Evolutionary conservation across 352 stramenopile species (phyloP), one percentile per base, ranked within the genome.

Genomic region (Phytophthora sojae): DNA sequence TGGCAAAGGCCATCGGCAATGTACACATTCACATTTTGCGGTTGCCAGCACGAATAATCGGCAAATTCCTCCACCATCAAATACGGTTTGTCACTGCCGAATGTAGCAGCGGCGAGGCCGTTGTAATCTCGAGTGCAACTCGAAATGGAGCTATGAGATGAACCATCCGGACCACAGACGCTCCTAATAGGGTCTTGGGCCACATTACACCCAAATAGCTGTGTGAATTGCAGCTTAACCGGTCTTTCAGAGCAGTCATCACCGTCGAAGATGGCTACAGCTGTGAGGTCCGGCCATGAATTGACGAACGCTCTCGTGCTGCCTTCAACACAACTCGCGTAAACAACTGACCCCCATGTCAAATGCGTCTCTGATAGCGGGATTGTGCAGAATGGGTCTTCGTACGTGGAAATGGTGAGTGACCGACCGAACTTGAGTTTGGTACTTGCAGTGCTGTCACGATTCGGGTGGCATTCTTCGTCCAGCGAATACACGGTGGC

Each of bases 41-140:
- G 23, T n/a, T 6, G 21, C 3, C 1, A 8, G 21, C 61, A 60
- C 19, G 6, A 60, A 12, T 29, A 26, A 14, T 55, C 52, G 4
- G 37, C 6, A 23, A 67, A 67, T 35, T 67, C 52, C 26, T 60
- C 35, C 6, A 67, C 35, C 5, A 67, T 35, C 23, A 67, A 47
- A 26, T 61, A 61, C 3, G 61, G 61, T 0, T 4, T 56, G 2
- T 25, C 11, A 57, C 21, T 25, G 35, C 61, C 44, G 14, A 67
- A 67, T 32, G 39, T 49, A 17, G 30, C 4, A 3, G 21, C 3
- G 9, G 57, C 9, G 12, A 59, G 15, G 1, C 17, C 50, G 19
- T n/a, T 45, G 21, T 32, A 59, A 44, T 58, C 49, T 8, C 21
- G 37, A 6, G 32, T 53, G 50, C 60, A 61, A 14, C n/a, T 64